phyloP scores from a whole-genome alignment of 2,329 filamentous ascomycete genomes.

The Fusarium vanettenii region DNA sequence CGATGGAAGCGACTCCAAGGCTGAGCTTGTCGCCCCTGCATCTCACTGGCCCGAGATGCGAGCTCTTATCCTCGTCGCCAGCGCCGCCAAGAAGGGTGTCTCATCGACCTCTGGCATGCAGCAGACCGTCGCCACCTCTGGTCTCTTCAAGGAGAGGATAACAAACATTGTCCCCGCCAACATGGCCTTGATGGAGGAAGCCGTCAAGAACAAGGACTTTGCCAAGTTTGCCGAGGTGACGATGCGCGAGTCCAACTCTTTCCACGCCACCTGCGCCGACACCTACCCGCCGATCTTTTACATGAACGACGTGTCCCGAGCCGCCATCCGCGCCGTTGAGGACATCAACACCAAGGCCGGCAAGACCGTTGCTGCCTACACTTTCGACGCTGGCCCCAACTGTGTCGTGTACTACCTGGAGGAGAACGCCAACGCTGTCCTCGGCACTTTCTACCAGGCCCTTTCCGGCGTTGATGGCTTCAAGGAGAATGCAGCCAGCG shows the following conservation, averaged over 20 bases:
- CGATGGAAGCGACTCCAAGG: constrained; percentile 88
- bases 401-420: constrained; percentile 96
- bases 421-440: constrained; percentile 77
- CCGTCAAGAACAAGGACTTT: constrained; percentile 84
- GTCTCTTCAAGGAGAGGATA: constrained; percentile 84
- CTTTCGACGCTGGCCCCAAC: constrained; percentile 97
- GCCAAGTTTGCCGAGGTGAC: constrained; percentile 87
- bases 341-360: constrained; percentile 85
- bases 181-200: constrained; percentile 87
- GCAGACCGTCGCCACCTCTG: constrained; percentile 90
- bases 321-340: constrained; percentile 90
- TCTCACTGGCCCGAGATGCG: constrained; percentile 97
- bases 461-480: constrained; percentile 76
- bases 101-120: constrained; percentile 96
- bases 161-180: constrained; percentile 81
- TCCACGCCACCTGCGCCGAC: constrained; percentile 95
- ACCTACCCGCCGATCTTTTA: constrained; percentile 99
- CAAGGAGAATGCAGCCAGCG: constrained; percentile 68
- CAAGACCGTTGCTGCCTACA: constrained; percentile 89
- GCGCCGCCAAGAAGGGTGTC: constrained; percentile 95
- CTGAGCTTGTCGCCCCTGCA: constrained; percentile 88
- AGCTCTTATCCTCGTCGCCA: constrained; percentile 90
- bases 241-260: constrained; percentile 97
- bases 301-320: constrained; percentile 92
- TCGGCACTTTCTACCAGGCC: constrained; percentile 80